Evolutionary conservation across 1,139 yeast genomes (phyloP).

Genomic region (Pichia sp.): DNA sequence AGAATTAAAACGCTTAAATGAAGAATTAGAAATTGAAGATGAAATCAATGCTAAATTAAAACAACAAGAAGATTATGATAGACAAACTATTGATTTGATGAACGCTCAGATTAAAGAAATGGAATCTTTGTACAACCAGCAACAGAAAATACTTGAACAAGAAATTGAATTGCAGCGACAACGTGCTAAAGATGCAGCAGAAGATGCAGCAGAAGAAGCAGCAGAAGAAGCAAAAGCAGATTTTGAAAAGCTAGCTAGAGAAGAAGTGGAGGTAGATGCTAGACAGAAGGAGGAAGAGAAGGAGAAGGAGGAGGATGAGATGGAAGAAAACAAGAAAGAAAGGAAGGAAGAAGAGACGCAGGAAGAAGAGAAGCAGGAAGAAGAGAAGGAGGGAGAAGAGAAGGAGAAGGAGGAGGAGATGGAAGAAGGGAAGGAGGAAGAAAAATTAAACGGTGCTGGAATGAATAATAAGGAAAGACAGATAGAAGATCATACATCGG

Average conservation of each 20-base stretch:
- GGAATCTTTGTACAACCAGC: slow-evolving; percentile 2
- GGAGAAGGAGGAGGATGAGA: slow-evolving; percentile 1
- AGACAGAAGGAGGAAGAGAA: slow-evolving; percentile 1
- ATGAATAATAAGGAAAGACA: no score
- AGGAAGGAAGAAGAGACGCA: not conserved
- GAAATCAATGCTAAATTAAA: slow-evolving; percentile 5
- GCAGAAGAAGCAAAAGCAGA: not conserved
- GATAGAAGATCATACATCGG: not conserved
- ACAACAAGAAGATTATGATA: not conserved
- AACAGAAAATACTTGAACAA: slow-evolving; percentile 1
- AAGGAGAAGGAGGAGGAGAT: not conserved
- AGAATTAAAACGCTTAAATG: slow-evolving; percentile 1
- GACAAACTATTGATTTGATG: not conserved
- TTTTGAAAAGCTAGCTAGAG: no score
- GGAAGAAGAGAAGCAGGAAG: not conserved
- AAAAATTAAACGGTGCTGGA: not conserved
- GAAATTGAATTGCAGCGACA: slow-evolving; percentile 3
- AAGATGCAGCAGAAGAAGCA: not conserved
- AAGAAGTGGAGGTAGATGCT: no score
- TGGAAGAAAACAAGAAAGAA: not conserved
- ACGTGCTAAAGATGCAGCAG: not conserved
- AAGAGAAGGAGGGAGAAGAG: not conserved
- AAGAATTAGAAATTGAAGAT: slow-evolving; percentile 2
- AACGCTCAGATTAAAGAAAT: slow-evolving; percentile 1
- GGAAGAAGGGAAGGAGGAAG: not conserved